These are phyloP conservation scores for Tuber calosporum DNA, from an alignment of 495 filamentous ascomycete genomes.

Conservation along the genomic window DNA sequence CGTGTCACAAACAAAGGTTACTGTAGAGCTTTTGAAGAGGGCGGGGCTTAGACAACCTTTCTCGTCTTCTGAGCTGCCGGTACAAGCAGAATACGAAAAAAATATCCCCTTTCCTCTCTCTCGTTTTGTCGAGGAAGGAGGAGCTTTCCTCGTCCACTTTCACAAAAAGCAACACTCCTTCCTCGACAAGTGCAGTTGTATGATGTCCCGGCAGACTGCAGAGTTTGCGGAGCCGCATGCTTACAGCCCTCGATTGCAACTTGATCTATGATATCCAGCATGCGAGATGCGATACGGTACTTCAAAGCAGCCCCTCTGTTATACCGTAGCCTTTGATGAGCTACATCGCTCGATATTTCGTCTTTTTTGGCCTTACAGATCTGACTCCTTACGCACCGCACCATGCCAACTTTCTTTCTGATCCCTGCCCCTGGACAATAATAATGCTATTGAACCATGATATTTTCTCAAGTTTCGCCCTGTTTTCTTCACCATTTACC, in stretches of 20 bases:
- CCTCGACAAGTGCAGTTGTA: neutral
- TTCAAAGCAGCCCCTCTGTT: neutral
- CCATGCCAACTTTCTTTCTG: neutral
- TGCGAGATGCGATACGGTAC: neutral
- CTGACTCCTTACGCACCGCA: neutral
- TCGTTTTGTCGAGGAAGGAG: neutral
- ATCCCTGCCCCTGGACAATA: neutral
- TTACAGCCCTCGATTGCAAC: neutral
- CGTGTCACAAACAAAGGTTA: neutral
- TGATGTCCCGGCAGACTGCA: neutral
- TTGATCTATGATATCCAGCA: neutral
- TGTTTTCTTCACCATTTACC: neutral
- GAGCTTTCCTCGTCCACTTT: neutral
- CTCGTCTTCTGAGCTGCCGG: neutral
- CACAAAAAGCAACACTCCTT: neutral
- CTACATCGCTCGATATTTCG: neutral
- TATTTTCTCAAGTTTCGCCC: neutral
- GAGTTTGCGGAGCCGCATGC: neutral
- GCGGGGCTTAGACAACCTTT: neutral
- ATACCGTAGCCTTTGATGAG: neutral
- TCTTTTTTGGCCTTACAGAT: neutral
- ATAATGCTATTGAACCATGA: neutral
- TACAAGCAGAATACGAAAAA: neutral
- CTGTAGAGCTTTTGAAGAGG: neutral
- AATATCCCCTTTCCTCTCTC: neutral